Base-by-base conservation (phyloP, 768 basidiomycete genomes). In the Lentinus tigrinus region DNA sequence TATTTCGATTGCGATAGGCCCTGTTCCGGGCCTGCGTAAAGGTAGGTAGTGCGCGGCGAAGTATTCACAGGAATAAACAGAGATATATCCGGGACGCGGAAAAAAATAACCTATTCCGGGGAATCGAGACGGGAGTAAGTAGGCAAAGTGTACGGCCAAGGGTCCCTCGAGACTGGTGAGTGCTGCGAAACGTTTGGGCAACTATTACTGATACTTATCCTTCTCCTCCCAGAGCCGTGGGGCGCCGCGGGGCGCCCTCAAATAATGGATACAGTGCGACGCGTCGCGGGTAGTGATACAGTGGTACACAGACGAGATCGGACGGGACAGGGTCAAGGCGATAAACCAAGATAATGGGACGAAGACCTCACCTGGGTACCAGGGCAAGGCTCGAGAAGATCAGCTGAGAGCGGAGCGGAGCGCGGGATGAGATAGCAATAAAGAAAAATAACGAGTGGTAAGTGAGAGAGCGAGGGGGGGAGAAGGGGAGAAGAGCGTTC, bases 41-140 rank as follows among this genome's bases (percentile, higher is more conserved):
- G 24, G 10, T 47, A 39, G 54, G 54, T 47, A 54, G 48, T 40
- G 48, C 42, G 19, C 21, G 34, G 21, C 21, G 37, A 65, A 61
- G 58, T 68, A 63, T 64, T 53, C 64, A 64, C 65, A 68, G 59
- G 62, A 66, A 57, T 31, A 31, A 31, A 31, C 7, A 7, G 31
- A 31, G n/a, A 64, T 63, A 65, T 43, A 57, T 59, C 58, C 60
- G 63, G 54, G 51, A 64, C 60, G 58, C 61, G 59, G 56, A 31
- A 31, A 65, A n/a, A 65, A 65, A 65, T 65, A 65, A 65, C 62
- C 60, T 63, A 55, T 46, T 19, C n/a, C n/a, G n/a, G n/a, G 56
- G 39, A 31, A 31, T 31, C 7, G 31, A 31, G 31, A 31, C 31
- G 31, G 31, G 31, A 11, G 11, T 11, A 31, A 31, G 59, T 52